phyloP scores from a whole-genome alignment of 1,284 basidiomycete species.

The Jaminaea rosea region DNA sequence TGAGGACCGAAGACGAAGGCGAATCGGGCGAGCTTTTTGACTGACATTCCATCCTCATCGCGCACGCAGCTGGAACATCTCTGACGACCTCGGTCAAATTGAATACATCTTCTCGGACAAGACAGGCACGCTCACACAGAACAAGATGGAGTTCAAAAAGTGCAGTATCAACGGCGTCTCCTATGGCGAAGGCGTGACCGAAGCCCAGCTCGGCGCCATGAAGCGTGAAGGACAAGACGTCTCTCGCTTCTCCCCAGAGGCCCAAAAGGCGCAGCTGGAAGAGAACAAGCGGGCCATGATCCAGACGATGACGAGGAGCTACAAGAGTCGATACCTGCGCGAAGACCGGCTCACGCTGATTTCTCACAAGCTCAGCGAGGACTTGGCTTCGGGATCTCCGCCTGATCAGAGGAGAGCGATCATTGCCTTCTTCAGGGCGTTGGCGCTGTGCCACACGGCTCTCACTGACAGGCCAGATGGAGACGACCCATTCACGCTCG shows the following conservation, averaged over 20 bases:
- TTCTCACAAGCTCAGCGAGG: slow-evolving; percentile 70
- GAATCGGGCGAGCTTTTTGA: too few relatives aligned
- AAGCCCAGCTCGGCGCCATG: slow-evolving; percentile 84
- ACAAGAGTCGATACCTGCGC: slow-evolving; percentile 83
- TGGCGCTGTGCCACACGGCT: slow-evolving; percentile 86
- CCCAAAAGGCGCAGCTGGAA: slow-evolving; percentile 52
- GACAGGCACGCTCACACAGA: slow-evolving; percentile 53
- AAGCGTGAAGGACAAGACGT: slow-evolving; percentile 67
- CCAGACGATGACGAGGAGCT: slow-evolving; percentile 61
- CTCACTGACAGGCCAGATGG: slow-evolving; percentile 53
- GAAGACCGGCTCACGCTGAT: slow-evolving; percentile 76
- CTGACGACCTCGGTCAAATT: slow-evolving; percentile 93
- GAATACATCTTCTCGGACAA: slow-evolving; percentile 98
- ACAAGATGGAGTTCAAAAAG: slow-evolving; percentile 93
- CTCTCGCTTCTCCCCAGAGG: slow-evolving; percentile 56
- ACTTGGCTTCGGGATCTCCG: slow-evolving; percentile 59
- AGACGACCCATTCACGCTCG: slow-evolving; percentile 60
- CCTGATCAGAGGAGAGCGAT: slow-evolving; percentile 59
- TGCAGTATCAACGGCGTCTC: slow-evolving; percentile 75
- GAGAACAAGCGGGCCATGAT: slow-evolving; percentile 71
- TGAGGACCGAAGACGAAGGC: too few relatives aligned
- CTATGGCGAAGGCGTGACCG: slow-evolving; percentile 88
- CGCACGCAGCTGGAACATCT: slow-evolving; percentile 99
- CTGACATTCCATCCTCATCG: too few relatives aligned
- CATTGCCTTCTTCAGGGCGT: slow-evolving; percentile 73